Evolutionary conservation across 495 filamentous ascomycete genomes (phyloP).

Genomic region (Aspergillus bertholletiae): DNA sequence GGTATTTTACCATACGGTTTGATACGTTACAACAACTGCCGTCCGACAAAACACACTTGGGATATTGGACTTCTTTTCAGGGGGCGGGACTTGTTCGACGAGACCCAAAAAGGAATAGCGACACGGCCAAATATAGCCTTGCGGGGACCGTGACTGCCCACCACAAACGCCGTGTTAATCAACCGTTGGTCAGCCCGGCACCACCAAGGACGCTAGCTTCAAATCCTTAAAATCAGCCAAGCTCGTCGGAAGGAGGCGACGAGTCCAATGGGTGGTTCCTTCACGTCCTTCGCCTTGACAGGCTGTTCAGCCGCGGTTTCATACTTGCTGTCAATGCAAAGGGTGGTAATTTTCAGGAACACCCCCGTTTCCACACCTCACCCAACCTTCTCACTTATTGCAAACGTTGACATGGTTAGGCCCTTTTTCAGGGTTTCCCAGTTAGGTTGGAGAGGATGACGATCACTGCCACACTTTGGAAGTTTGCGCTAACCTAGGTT

Average conservation of each 20-base stretch:
- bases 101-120: neutral
- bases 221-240: conserved; percentile 18
- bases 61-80: conserved; percentile 12
- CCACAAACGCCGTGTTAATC: conserved; percentile 14
- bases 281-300: neutral
- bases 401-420: neutral
- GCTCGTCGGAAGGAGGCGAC: neutral
- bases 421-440: neutral
- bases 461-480: neutral
- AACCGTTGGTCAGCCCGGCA: conserved; percentile 16
- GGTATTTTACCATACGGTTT: neutral
- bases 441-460: neutral
- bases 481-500: conserved; percentile 1
- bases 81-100: conserved; percentile 13
- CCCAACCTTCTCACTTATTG: neutral
- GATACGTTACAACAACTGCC: neutral
- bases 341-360: neutral
- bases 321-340: conserved; percentile 1
- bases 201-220: conserved; percentile 8
- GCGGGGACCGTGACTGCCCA: conserved; percentile 11
- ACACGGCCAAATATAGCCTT: conserved; percentile 20
- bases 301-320: conserved; percentile 13
- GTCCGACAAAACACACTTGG: neutral
- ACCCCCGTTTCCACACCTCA: neutral
- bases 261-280: neutral